Base-by-base conservation (phyloP, 192 early-diverging fungal genomes). In the Coemansia sp. region DNA sequence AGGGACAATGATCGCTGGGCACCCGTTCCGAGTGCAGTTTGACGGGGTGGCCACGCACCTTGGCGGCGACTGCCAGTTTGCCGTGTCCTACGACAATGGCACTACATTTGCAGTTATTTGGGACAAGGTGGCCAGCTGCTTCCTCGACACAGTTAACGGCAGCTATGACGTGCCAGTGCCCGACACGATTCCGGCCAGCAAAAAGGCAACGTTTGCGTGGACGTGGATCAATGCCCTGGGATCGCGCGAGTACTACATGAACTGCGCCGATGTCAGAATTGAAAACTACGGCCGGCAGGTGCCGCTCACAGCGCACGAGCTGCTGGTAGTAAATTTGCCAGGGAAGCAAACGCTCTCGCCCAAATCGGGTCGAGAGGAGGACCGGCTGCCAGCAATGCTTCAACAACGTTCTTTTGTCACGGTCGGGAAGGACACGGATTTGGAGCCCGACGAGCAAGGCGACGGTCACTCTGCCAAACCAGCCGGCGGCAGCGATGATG, bases 61-160 rank as follows among this genome's bases (percentile, higher is more conserved):
- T 13, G 84, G 84, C 18, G 87, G 87, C 38, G 84, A 89, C 56
- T 89, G 87, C 47, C 82, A 87, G 49, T 84, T 85, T 57, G 77
- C 84, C 1, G 62, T 86, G 8, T 84, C 83, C 0, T 84, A 80
- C 48, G 81, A 86, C 56, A 63, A 67, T 45, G 85, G 78, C 53
- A 76, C 77, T 27, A 80, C 65, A 31, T 86, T 79, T 68, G 86
- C 81, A 0, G 85, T 84, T 14, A 53, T 88, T 37, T 77, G 79
- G 68, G 81, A 81, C 49, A 61, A 77, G 26, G 49, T 80, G 34
- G 31, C 68, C 0, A 49, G 41, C 15, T 82, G 81, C 47, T 63
- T 83, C 32, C 39, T 68, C 5, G 70, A 70, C 51, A 65, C 65
- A 2, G 57, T 65, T 29, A 53, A 75, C 17, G 66, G 68, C 21